A percentile compares a stretch with the other conserved stretches of the same genome.
These are phyloP conservation scores for Ascochyta lentis DNA, from an alignment of 2,329 filamentous ascomycete genomes.

Conservation along the genomic window DNA sequence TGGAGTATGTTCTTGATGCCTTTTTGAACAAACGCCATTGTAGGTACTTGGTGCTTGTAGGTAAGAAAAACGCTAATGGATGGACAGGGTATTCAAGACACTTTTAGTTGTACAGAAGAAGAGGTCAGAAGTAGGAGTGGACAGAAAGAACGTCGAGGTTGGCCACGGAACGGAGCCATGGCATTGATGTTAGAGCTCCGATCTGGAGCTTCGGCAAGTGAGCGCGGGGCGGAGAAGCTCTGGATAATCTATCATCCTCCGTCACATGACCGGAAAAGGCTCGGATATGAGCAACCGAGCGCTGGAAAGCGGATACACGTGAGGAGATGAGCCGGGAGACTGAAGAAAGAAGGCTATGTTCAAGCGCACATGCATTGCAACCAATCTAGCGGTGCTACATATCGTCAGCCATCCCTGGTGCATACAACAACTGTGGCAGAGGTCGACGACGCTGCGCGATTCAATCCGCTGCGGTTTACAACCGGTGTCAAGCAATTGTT, in stretches of 20 bases:
- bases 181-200: conserved; percentile 29
- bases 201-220: conserved; percentile 46
- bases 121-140: conserved; percentile 12
- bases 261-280: conserved; percentile 25
- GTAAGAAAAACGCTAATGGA: conserved; percentile 22
- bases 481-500: conserved; percentile 12
- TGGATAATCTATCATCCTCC: conserved; percentile 36
- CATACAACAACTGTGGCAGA: neutral
- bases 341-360: conserved; percentile 10
- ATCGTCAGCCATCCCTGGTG: neutral
- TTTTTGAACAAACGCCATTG: conserved; percentile 58
- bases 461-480: conserved; percentile 3
- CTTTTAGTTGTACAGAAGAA: conserved; percentile 5
- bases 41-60: conserved; percentile 1
- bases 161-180: conserved; percentile 30
- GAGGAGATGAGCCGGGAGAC: conserved; percentile 6
- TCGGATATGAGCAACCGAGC: conserved; percentile 11
- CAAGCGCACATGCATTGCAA: conserved; percentile 17
- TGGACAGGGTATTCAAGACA: neutral
- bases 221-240: conserved; percentile 33
- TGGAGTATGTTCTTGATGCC: conserved; percentile 78
- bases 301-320: conserved; percentile 5
- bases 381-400: conserved; percentile 14
- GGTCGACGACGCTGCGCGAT: conserved; percentile 4
- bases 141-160: conserved; percentile 11